These are phyloP conservation scores for Fusarium torulosum DNA, from an alignment of 2,329 filamentous ascomycete species.

Conservation along the genomic window DNA sequence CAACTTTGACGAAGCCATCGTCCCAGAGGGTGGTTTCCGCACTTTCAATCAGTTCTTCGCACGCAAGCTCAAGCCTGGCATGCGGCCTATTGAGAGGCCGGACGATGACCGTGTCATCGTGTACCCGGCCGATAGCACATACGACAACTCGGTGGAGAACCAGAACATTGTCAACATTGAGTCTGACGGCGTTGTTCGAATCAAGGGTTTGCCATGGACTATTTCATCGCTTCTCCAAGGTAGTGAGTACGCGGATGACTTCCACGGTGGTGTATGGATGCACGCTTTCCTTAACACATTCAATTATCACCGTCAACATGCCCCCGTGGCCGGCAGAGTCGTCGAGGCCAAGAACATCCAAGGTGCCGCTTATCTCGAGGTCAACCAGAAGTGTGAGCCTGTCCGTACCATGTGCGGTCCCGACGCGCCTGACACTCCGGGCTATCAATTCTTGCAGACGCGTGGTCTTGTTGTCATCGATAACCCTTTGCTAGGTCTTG, in stretches of 20 bases:
- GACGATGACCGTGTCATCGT: conserved; percentile 5
- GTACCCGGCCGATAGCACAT: conserved; percentile 14
- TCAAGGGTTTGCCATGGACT: conserved; percentile 8
- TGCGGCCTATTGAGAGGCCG: conserved; percentile 4
- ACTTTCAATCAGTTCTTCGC: conserved; percentile 22
- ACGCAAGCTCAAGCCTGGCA: conserved; percentile 4
- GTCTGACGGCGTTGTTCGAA: conserved; percentile 7
- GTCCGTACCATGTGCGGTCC: conserved; percentile 5
- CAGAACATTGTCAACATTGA: conserved; percentile 17
- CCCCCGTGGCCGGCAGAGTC: conserved; percentile 1
- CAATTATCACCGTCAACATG: conserved; percentile 16
- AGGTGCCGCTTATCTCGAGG: conserved; percentile 9
- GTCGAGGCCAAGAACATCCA: conserved; percentile 22
- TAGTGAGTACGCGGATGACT: conserved; percentile 2
- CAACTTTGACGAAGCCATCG: conserved; percentile 6
- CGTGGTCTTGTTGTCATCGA: conserved; percentile 18
- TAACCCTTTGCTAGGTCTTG: conserved; percentile 5
- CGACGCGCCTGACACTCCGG: not conserved
- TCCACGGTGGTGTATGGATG: conserved; percentile 22
- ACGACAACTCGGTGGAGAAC: conserved; percentile 9
- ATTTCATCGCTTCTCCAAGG: conserved; percentile 19
- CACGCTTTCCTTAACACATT: conserved; percentile 25
- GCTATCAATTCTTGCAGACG: conserved; percentile 21
- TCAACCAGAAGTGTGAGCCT: conserved; percentile 3
- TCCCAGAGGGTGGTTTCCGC: conserved; percentile 14